Evolutionary conservation across 2,329 filamentous ascomycete species (phyloP).

Genomic region (Cladosporium phlei): DNA sequence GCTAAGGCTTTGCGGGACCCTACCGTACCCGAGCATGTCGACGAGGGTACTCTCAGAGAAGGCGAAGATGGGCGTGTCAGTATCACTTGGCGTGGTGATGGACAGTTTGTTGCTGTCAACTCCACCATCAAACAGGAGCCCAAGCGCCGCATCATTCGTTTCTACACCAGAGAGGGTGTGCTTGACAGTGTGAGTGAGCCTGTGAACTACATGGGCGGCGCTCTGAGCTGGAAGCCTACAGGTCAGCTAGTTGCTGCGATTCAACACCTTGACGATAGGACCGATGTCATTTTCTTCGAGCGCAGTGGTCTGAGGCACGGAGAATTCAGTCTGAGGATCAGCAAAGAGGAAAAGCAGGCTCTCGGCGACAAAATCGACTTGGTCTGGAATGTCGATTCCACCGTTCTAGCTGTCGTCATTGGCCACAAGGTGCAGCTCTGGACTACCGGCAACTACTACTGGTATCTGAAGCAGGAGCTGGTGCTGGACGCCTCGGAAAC

Average conservation of each 20-base stretch:
- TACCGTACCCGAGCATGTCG: slow-evolving; percentile 87
- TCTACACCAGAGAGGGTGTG: slow-evolving; percentile 84
- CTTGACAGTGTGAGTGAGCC: slow-evolving; percentile 93
- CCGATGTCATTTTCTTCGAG: slow-evolving; percentile 92
- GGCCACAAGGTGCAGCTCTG: slow-evolving; percentile 78
- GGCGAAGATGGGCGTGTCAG: slow-evolving; percentile 67
- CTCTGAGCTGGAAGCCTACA: slow-evolving; percentile 83
- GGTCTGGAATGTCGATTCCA: slow-evolving; percentile 89
- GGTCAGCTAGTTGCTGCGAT: slow-evolving; percentile 89
- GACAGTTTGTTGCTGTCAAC: slow-evolving; percentile 83
- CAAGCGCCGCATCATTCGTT: slow-evolving; percentile 72
- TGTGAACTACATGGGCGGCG: slow-evolving; percentile 81
- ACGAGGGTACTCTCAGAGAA: slow-evolving; percentile 70
- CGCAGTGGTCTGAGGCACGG: slow-evolving; percentile 96
- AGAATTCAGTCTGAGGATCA: slow-evolving; percentile 74
- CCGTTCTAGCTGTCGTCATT: slow-evolving; percentile 76
- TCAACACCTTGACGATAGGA: slow-evolving; percentile 62
- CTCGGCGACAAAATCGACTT: slow-evolving; percentile 60
- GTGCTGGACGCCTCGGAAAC: slow-evolving; percentile 19
- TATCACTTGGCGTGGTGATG: slow-evolving; percentile 93
- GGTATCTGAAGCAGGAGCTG: slow-evolving; percentile 93
- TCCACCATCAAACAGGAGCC: slow-evolving; percentile 66
- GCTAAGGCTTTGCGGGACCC: slow-evolving; percentile 84
- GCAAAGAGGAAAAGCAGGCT: slow-evolving; percentile 52
- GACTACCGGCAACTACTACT: slow-evolving; percentile 97